Conservation (phyloP, 164 flowering plant species). For the Umbilicus rupestris region DNA sequence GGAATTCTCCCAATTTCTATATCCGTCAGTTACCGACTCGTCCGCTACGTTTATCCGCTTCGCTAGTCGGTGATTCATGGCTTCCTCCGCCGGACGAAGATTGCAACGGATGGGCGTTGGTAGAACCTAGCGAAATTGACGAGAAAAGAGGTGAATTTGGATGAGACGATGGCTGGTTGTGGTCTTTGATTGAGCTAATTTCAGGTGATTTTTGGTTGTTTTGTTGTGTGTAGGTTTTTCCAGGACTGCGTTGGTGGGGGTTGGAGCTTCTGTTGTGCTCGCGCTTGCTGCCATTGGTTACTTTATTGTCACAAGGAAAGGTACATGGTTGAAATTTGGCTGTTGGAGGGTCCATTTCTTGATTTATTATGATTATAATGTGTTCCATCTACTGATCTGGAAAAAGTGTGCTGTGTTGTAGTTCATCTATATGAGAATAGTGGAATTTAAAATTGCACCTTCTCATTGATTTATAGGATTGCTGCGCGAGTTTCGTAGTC, state of each 20-base stretch:
- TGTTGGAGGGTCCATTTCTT: background rate
- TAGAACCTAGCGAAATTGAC: background rate
- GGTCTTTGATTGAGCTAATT: background rate
- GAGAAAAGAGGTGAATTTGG: background rate
- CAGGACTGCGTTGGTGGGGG: constrained; percentile 24
- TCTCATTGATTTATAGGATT: constrained; percentile 24
- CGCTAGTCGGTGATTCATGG: background rate
- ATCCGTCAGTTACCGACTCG: background rate
- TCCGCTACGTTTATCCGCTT: constrained; percentile 1
- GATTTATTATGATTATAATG: background rate
- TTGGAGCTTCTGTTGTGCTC: constrained; percentile 43
- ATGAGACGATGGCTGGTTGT: background rate
- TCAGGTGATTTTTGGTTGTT: background rate
- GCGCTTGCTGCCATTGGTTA: constrained; percentile 41
- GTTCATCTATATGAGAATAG: background rate
- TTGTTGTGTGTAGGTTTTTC: background rate
- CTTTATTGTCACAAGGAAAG: constrained; percentile 36
- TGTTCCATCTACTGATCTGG: background rate
- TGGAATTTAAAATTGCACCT: background rate
- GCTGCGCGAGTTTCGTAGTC: constrained; percentile 20
- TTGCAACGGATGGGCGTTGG: constrained; percentile 6
- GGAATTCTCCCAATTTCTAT: background rate
- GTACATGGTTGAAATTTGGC: constrained; percentile 14
- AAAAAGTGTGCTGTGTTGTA: background rate
- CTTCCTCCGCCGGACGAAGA: background rate